Evolutionary conservation across 108 stramenopile genomes (phyloP), one percentile per base, ranked within the genome.

Genomic region (Skeletonema marinoi): DNA sequence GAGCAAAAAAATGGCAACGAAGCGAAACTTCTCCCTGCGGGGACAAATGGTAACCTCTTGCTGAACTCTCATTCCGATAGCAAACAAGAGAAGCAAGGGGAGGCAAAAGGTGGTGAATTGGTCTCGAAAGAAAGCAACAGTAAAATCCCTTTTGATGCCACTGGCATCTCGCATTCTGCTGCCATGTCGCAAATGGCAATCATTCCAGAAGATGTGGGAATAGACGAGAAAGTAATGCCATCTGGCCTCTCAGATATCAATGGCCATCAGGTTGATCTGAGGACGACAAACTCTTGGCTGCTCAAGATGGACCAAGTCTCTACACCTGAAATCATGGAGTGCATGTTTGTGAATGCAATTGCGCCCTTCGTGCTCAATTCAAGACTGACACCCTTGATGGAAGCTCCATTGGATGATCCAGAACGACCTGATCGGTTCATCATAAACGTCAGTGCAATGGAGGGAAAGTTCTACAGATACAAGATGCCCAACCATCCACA

Each of bases 401-500:
- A 80, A 10, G 63, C 77, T 38, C 83, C 78, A 10, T 63, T 64
- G 11, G 56, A 42, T 30, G 84, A 77, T 61, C 58, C 56, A 1
- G 62, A 73, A 17, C 67, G 85, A 35, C 86, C 82, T 8, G 88
- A 90, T 59, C 89, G 96, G 13, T 97, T 84, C 84, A 92, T 97
- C 32, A 90, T 97, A 70, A 96, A 97, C 60, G 96, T 97, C 6
- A 90, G 89, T 10, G 95, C 95, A 31, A 97, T 96, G 96, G 96
- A 97, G 70, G 96, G 96, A 14, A 97, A 97, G 70, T 97, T 97
- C 68, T 94, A 97, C 72, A 74, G 96, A 14, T 94, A 91, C 86
- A 97, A 97, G 79, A 91, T 91, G 91, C 86, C 93, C 9, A 90
- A 91, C 70, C 95, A 96, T 76, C 93, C 95, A 29, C 95, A 96